phyloP scores from a whole-genome alignment of 345 rosid species.

The Sisymbrium irio region DNA sequence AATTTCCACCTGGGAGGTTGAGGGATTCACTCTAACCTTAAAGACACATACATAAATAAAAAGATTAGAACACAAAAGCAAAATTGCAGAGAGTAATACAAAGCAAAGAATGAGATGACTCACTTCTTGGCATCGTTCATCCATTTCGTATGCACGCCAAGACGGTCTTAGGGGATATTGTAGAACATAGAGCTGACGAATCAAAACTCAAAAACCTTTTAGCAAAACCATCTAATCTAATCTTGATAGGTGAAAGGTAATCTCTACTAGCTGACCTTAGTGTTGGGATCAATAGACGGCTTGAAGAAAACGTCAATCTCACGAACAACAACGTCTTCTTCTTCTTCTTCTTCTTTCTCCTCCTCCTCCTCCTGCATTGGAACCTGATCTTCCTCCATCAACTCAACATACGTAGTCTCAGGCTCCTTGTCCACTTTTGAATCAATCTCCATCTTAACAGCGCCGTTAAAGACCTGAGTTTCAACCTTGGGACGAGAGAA shows the following conservation, averaged over 20 bases:
- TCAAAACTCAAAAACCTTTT: neutral
- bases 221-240: neutral
- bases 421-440: conserved; percentile 30
- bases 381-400: conserved; percentile 37
- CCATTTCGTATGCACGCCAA: conserved; percentile 93
- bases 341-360: conserved; percentile 33
- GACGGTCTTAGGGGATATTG: conserved; percentile 81
- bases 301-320: conserved; percentile 79
- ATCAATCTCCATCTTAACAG: conserved; percentile 57
- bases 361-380: conserved; percentile 35
- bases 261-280: conserved; percentile 41
- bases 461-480: conserved; percentile 30
- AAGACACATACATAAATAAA: conserved; percentile 10
- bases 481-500: conserved; percentile 33
- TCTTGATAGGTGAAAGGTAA: neutral
- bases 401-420: conserved; percentile 31
- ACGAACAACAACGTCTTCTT: conserved; percentile 72
- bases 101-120: neutral
- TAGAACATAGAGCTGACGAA: conserved; percentile 67
- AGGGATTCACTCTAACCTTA: conserved; percentile 80
- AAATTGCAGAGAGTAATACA: neutral
- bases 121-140: conserved; percentile 79
- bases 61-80: neutral
- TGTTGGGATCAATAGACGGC: conserved; percentile 47
- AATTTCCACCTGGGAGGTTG: conserved; percentile 54